Conservation (phyloP, 352 stramenopile species). For the Pythium chondricola region DNA sequence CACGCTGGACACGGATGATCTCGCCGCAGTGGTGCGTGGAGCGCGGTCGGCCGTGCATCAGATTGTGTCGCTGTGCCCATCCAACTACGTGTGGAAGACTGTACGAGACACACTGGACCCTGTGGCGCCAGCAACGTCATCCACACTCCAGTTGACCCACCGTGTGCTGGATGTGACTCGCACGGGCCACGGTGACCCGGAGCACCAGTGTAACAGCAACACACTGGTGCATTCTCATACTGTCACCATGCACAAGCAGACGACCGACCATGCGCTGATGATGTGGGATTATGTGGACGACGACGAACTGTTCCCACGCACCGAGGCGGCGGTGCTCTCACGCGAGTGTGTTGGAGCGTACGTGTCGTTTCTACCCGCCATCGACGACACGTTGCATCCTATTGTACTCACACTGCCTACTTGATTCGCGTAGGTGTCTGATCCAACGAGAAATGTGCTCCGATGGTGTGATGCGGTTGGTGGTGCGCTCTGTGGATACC, state of each 20-base stretch:
- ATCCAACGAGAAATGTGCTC: conserved; percentile 5
- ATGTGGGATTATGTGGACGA: conserved; percentile 27
- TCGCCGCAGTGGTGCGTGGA: conserved; percentile 18
- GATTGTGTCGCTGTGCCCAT: conserved; percentile 22
- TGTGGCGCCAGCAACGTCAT: conserved; percentile 5
- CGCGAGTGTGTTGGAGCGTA: conserved; percentile 11
- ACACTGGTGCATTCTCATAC: conserved; percentile 21
- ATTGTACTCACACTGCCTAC: background rate
- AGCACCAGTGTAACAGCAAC: too few species aligned
- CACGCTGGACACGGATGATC: conserved; percentile 23
- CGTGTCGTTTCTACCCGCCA: background rate
- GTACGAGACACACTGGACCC: conserved; percentile 12
- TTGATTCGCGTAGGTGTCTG: conserved; percentile 1
- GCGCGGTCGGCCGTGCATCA: conserved; percentile 21
- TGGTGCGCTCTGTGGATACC: conserved; percentile 3
- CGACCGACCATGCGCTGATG: conserved; percentile 13
- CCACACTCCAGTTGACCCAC: conserved; percentile 6
- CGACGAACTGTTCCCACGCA: conserved; percentile 23
- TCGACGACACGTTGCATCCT: background rate
- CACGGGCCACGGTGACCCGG: background rate
- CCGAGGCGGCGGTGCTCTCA: conserved; percentile 10
- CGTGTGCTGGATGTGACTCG: conserved; percentile 1
- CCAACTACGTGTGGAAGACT: conserved; percentile 26
- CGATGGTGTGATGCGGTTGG: conserved; percentile 2
- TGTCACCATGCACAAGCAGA: conserved; percentile 18